Evolutionary conservation across 2,329 filamentous ascomycete species (phyloP).

Genomic region (Trichoderma lentiforme): DNA sequence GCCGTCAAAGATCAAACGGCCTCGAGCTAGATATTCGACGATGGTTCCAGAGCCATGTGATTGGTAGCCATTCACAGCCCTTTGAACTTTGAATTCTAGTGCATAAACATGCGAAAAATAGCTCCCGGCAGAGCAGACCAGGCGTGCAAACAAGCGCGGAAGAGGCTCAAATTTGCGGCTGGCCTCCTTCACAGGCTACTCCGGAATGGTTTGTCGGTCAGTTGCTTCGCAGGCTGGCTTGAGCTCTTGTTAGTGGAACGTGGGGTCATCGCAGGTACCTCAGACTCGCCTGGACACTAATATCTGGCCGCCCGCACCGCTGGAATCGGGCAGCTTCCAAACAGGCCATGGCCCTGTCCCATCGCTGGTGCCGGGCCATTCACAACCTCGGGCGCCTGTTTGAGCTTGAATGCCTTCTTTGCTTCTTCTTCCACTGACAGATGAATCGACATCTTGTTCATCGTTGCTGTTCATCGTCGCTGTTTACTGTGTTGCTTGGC

Average conservation of each 20-base stretch:
- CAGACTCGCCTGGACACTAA: neutral
- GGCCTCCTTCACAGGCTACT: neutral
- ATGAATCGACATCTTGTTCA: neutral
- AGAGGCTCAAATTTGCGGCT: neutral
- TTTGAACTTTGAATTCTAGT: slow-evolving; percentile 8
- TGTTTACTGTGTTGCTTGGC: neutral
- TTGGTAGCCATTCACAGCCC: slow-evolving; percentile 12
- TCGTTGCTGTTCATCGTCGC: neutral
- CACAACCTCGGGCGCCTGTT: neutral
- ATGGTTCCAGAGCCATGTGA: slow-evolving; percentile 5
- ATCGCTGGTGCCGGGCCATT: neutral
- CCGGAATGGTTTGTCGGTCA: neutral
- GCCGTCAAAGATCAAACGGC: slow-evolving; percentile 16
- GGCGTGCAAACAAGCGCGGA: neutral
- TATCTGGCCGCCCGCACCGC: slow-evolving; percentile 8
- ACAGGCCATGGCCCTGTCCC: slow-evolving; percentile 9
- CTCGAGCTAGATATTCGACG: slow-evolving; percentile 4
- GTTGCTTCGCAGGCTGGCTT: neutral
- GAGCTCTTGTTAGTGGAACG: slow-evolving; percentile 3
- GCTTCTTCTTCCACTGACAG: neutral
- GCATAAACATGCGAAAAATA: slow-evolving; percentile 12
- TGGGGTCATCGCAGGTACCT: slow-evolving; percentile 9
- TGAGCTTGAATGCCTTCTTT: neutral
- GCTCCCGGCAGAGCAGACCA: neutral
- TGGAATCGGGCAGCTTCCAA: slow-evolving; percentile 9